Conservation (phyloP, 768 basidiomycete species). For the Leccinum pellstonianum region DNA sequence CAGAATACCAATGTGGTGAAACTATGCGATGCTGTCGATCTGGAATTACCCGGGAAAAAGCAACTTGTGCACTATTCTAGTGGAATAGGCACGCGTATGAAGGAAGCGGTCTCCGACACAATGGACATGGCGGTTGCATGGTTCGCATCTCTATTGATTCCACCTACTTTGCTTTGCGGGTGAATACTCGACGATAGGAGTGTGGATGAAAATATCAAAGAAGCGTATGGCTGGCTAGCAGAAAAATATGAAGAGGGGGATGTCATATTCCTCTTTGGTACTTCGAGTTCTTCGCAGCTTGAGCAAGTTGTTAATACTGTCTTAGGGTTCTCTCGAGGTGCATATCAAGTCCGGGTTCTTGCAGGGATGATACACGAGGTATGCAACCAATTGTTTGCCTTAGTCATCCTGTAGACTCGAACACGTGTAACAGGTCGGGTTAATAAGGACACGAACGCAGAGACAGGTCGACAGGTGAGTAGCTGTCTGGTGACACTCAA, state of each 20-base stretch:
- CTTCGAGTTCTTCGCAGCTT: too few relatives aligned
- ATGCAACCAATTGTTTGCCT: neutral
- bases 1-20: neutral
- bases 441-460: neutral
- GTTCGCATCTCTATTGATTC: neutral
- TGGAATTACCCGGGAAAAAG: neutral
- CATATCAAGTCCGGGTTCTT: neutral
- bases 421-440: neutral
- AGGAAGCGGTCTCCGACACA: conserved; percentile 10
- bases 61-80: conserved; percentile 36
- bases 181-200: neutral
- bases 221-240: neutral
- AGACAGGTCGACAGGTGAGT: neutral
- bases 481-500: neutral
- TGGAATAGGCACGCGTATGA: conserved; percentile 32
- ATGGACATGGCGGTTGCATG: conserved; percentile 6
- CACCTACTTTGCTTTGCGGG: neutral
- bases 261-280: neutral
- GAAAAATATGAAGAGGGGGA: neutral
- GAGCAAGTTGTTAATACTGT: neutral
- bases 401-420: neutral
- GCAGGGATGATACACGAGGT: conserved; percentile 1
- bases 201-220: neutral
- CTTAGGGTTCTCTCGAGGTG: neutral
- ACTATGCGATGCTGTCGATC: conserved; percentile 3